A percentile compares a stretch with the other conserved stretches of the same genome.
Evolutionary conservation across 2,329 filamentous ascomycete genomes (phyloP).

Genomic region (Venturia carpophila): DNA sequence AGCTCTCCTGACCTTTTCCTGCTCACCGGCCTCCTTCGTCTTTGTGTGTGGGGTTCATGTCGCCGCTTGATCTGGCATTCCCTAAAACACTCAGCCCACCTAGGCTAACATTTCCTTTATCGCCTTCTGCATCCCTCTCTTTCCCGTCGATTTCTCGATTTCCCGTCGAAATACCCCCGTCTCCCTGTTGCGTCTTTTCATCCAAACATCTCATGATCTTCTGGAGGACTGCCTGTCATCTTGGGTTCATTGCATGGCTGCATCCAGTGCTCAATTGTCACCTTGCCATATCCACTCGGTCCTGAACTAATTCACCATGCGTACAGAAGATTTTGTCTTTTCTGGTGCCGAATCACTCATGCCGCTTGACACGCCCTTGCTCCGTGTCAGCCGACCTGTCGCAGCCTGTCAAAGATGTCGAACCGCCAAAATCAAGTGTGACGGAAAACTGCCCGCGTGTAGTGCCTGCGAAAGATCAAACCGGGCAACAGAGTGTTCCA

Average conservation of each 20-base stretch:
- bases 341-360: conserved; percentile 28
- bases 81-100: neutral
- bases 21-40: neutral
- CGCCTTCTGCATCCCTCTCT: neutral
- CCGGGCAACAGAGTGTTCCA: conserved; percentile 78
- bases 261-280: neutral
- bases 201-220: neutral
- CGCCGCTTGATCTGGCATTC: neutral
- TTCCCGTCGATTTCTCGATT: neutral
- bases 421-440: conserved; percentile 93
- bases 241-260: neutral
- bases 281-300: neutral
- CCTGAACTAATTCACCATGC: conserved; percentile 18
- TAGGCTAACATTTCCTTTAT: neutral
- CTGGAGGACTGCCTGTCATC: too few relatives aligned
- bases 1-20: neutral
- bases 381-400: conserved; percentile 69
- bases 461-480: conserved; percentile 91
- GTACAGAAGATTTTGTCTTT: conserved; percentile 20
- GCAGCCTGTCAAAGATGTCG: conserved; percentile 78
- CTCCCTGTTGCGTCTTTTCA: neutral
- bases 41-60: neutral
- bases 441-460: conserved; percentile 90
- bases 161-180: neutral
- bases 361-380: conserved; percentile 49